Conservation (phyloP, 306 rosid genomes). For the Crotalaria pallida region DNA sequence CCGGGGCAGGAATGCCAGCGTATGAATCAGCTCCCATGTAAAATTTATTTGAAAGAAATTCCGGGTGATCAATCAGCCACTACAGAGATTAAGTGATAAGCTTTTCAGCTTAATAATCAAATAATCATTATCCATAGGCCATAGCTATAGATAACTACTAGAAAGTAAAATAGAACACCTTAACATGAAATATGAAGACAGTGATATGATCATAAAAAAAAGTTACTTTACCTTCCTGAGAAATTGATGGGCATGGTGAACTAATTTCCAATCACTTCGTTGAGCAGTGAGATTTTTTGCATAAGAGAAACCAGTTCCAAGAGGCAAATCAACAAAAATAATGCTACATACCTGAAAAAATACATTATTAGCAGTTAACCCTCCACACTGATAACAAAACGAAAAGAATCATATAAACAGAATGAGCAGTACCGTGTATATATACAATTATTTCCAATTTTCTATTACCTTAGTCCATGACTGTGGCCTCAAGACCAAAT, state of each 20-base stretch:
- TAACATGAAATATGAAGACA: not conserved
- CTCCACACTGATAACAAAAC: not conserved
- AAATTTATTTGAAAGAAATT: conserved; percentile 45
- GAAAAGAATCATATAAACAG: not conserved
- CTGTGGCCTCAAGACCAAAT: conserved; percentile 38
- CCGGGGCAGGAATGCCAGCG: too few species aligned
- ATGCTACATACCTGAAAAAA: conserved; percentile 39
- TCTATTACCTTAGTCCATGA: conserved; percentile 67
- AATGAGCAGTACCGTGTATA: not conserved
- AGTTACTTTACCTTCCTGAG: conserved; percentile 36
- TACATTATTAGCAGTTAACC: not conserved
- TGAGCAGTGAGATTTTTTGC: conserved; percentile 12
- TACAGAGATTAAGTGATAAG: conserved; percentile 17
- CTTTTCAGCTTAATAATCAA: not conserved
- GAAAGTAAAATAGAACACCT: not conserved
- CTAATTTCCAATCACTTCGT: conserved; percentile 32
- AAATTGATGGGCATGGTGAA: conserved; percentile 42
- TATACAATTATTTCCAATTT: not conserved
- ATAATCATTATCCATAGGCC: not conserved
- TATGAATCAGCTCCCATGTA: conserved; percentile 73
- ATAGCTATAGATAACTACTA: too few species aligned
- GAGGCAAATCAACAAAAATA: conserved; percentile 53
- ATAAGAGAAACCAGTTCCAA: conserved; percentile 70
- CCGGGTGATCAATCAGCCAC: conserved; percentile 68
- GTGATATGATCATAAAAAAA: not conserved